These are phyloP conservation scores for Tagetes patula DNA, from an alignment of 129 eudicot genomes.

Conservation along the genomic window DNA sequence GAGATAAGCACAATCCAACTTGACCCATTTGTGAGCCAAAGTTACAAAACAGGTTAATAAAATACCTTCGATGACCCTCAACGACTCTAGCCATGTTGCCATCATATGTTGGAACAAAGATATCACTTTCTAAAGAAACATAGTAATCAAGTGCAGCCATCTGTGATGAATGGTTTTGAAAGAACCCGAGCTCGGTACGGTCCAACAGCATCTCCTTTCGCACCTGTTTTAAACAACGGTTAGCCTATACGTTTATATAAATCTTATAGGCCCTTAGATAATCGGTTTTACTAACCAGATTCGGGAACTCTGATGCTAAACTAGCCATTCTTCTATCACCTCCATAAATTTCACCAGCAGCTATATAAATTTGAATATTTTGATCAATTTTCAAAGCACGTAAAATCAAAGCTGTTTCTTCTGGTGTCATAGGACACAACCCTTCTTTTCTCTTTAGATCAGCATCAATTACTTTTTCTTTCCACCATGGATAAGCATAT, in stretches of 20 bases:
- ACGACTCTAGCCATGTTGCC: conserved; percentile 68
- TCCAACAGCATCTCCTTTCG: conserved; percentile 26
- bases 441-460: conserved; percentile 57
- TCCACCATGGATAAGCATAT: conserved; percentile 74
- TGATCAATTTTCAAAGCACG: conserved; percentile 48
- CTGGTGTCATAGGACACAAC: conserved; percentile 66
- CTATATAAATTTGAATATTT: conserved; percentile 54
- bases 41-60: background rate
- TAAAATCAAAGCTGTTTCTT: conserved; percentile 51
- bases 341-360: conserved; percentile 29
- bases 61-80: conserved; percentile 68
- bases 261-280: background rate
- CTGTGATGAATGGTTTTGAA: conserved; percentile 35
- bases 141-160: conserved; percentile 58
- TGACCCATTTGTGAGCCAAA: background rate
- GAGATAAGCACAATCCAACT: background rate
- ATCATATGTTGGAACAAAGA: conserved; percentile 64
- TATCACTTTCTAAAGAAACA: conserved; percentile 61
- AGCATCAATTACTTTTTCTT: conserved; percentile 61
- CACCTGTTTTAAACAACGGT: background rate
- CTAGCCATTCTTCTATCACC: conserved; percentile 52
- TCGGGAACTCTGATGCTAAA: conserved; percentile 52
- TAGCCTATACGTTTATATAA: background rate
- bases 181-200: conserved; percentile 42
- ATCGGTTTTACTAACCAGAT: conserved; percentile 38